A percentile compares a stretch with the other conserved stretches of the same genome.
These are phyloP conservation scores for Chrysopogon serrulatus DNA, from an alignment of 176 grass and related monocot species.

Conservation along the genomic window DNA sequence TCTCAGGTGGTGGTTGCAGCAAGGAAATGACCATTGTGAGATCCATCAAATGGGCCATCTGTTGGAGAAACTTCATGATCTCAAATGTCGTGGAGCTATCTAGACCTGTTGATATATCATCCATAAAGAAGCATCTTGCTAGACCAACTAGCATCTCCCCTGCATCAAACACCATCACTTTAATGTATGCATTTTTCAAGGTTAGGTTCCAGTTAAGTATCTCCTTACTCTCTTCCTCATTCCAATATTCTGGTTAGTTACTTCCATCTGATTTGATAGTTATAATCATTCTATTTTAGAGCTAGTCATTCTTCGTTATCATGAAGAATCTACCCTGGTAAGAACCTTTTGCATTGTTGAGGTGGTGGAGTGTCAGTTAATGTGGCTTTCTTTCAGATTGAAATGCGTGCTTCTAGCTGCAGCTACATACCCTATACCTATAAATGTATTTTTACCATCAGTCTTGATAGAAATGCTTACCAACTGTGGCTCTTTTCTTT, in stretches of 20 bases:
- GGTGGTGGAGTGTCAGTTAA: neutral
- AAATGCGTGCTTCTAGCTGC: neutral
- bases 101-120: slow-evolving; percentile 96
- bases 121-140: slow-evolving; percentile 95
- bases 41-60: slow-evolving; percentile 83
- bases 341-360: neutral
- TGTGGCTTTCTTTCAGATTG: neutral
- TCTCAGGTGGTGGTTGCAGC: slow-evolving; percentile 84
- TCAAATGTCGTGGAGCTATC: slow-evolving; percentile 94
- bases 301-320: neutral
- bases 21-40: slow-evolving; percentile 90
- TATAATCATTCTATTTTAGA: neutral
- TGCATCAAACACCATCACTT: slow-evolving; percentile 34
- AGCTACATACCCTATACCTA: neutral
- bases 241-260: neutral
- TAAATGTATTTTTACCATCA: neutral
- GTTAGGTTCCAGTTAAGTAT: neutral
- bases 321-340: neutral
- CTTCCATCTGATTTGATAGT: neutral
- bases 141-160: slow-evolving; percentile 93
- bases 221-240: neutral
- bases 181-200: neutral
- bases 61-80: slow-evolving; percentile 82
- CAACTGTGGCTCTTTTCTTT: slow-evolving; percentile 92
- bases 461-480: slow-evolving; percentile 27